Conservation (phyloP, 2,329 filamentous ascomycete species). For the Fusarium setosum region DNA sequence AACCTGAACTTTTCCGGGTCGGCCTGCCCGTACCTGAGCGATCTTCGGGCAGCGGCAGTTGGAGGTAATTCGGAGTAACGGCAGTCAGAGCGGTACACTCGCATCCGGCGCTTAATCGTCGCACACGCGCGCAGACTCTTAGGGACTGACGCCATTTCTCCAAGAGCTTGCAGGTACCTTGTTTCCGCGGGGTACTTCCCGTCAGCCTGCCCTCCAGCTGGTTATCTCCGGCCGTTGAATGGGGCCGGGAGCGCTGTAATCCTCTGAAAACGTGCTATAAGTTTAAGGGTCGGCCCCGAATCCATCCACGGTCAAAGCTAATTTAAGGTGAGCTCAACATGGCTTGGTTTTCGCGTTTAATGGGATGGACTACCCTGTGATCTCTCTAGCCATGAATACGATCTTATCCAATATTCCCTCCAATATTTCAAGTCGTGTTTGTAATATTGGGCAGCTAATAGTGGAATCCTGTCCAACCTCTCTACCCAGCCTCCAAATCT, state of each 20-base stretch:
- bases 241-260: constrained; percentile 4
- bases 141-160: constrained; percentile 30
- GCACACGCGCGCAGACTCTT: constrained; percentile 3
- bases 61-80: constrained; percentile 10
- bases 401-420: too few relatives aligned
- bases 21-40: constrained; percentile 7
- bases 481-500: constrained; percentile 4
- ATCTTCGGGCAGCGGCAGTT: constrained; percentile 24
- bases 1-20: constrained; percentile 21
- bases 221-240: neutral
- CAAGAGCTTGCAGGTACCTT: constrained; percentile 20
- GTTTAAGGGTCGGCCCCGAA: neutral
- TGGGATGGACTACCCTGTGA: too few relatives aligned
- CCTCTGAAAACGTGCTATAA: neutral
- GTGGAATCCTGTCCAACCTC: neutral
- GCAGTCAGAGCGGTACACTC: constrained; percentile 18
- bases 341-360: too few relatives aligned
- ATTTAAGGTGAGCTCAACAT: too few relatives aligned
- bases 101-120: constrained; percentile 20
- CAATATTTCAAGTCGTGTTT: too few relatives aligned
- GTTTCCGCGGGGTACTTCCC: constrained; percentile 22
- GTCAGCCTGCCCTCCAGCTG: neutral
- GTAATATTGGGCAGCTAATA: neutral
- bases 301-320: too few relatives aligned
- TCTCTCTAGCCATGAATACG: too few relatives aligned